Conservation (phyloP, 225 moss, liverwort and hornwort genomes). For the Asterella californica region DNA sequence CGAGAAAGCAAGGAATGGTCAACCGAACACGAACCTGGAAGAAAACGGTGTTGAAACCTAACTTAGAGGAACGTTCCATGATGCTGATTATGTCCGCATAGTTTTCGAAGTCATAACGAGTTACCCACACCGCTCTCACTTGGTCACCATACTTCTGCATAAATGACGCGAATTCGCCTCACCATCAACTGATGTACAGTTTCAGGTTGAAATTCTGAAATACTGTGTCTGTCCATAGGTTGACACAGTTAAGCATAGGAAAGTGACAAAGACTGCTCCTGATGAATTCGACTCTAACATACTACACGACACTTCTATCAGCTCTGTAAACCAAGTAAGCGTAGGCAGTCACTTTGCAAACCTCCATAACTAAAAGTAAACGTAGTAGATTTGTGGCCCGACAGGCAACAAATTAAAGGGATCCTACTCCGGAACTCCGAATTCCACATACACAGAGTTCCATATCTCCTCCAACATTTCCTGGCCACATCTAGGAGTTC, state of each 20-base stretch:
- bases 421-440: too few species aligned
- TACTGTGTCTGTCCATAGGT: neutral
- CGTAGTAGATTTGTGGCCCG: too few species aligned
- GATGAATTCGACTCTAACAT: neutral
- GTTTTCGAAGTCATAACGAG: slow-evolving; percentile 37
- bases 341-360: neutral
- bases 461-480: neutral
- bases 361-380: neutral
- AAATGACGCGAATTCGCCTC: neutral
- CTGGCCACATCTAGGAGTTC: neutral
- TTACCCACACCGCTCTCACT: slow-evolving; percentile 43
- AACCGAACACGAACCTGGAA: slow-evolving; percentile 30
- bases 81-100: slow-evolving; percentile 29
- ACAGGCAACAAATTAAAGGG: too few species aligned
- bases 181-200: neutral
- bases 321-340: neutral
- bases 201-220: neutral
- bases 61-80: slow-evolving; percentile 34
- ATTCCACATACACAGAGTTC: neutral
- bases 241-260: neutral
- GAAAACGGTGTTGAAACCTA: slow-evolving; percentile 45
- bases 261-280: neutral
- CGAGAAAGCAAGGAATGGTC: neutral
- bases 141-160: slow-evolving; percentile 42
- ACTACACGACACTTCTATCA: neutral